Conservation (phyloP, 2,329 filamentous ascomycete genomes). For the Hirsutella minnesotensis region DNA sequence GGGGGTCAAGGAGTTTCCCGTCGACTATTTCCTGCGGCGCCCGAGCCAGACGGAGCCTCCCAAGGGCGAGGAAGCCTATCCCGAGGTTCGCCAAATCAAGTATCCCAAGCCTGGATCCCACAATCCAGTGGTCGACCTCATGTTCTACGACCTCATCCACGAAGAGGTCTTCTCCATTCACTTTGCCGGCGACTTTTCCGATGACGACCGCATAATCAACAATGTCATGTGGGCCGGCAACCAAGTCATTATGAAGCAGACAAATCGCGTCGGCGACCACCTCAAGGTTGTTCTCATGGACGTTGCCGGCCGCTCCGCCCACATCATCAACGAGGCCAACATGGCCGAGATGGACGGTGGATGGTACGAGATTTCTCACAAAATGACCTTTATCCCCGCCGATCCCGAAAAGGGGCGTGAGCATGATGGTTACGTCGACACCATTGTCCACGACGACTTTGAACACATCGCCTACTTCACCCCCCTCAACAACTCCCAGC, state of each 20-base stretch:
- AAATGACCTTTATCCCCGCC: constrained; percentile 75
- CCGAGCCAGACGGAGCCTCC: constrained; percentile 62
- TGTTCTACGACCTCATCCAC: constrained; percentile 77
- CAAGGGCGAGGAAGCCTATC: constrained; percentile 71
- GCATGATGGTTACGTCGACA: constrained; percentile 87
- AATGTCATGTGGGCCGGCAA: constrained; percentile 80
- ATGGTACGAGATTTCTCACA: constrained; percentile 91
- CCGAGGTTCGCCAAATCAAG: constrained; percentile 84
- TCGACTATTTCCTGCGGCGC: constrained; percentile 84
- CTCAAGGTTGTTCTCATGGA: constrained; percentile 81
- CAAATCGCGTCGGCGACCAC: constrained; percentile 88
- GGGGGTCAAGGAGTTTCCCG: constrained; percentile 76
- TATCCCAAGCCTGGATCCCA: constrained; percentile 93
- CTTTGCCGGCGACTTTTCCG: constrained; percentile 63
- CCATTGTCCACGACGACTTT: constrained; percentile 71
- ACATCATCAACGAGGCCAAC: constrained; percentile 68
- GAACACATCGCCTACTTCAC: constrained; percentile 92
- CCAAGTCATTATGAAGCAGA: constrained; percentile 79
- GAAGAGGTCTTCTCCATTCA: constrained; percentile 70
- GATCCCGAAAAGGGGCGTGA: constrained; percentile 64
- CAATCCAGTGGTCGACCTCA: constrained; percentile 78
- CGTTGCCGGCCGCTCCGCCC: constrained; percentile 58
- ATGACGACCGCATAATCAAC: constrained; percentile 80
- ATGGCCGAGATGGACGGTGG: constrained; percentile 81
- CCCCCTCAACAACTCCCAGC: constrained; percentile 71